These are phyloP conservation scores for Pythium phragmiticola DNA, from an alignment of 352 stramenopile genomes.

Conservation along the genomic window DNA sequence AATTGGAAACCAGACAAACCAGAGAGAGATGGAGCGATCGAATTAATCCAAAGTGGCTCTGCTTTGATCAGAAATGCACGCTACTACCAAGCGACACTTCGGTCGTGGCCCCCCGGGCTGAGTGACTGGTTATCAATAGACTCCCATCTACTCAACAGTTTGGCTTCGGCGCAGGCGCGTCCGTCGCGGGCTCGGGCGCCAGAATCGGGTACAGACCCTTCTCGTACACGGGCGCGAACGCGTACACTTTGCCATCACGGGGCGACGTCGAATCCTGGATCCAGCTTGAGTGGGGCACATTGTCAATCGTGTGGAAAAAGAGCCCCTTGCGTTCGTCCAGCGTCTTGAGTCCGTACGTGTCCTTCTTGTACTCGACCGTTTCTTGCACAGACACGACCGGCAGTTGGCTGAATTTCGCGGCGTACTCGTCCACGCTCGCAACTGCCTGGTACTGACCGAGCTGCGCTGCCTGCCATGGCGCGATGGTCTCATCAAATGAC, in stretches of 20 bases:
- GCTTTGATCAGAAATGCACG: no score
- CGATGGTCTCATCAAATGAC: conserved; percentile 32
- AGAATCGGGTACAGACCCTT: conserved; percentile 35
- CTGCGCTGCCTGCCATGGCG: conserved; percentile 36
- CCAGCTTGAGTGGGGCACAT: conserved; percentile 38
- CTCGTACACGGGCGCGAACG: conserved; percentile 43
- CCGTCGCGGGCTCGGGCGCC: background rate
- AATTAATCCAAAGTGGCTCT: no score
- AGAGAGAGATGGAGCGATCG: no score
- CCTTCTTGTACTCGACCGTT: conserved; percentile 40
- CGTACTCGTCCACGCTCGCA: conserved; percentile 27
- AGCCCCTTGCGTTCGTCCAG: conserved; percentile 32
- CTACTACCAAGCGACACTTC: no score
- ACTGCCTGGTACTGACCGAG: conserved; percentile 37
- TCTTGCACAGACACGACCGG: conserved; percentile 36
- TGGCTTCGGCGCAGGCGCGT: background rate
- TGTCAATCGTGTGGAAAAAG: conserved; percentile 26
- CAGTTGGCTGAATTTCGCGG: conserved; percentile 32
- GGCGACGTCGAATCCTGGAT: conserved; percentile 21
- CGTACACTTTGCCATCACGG: conserved; percentile 18
- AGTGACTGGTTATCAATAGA: no score
- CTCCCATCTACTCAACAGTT: background rate
- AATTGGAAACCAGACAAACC: no score
- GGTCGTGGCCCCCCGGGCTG: no score
- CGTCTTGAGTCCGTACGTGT: conserved; percentile 41